These are phyloP conservation scores for Cryptosporidium andersoni DNA, from an alignment of 169 alveolate species.

Conservation along the genomic window DNA sequence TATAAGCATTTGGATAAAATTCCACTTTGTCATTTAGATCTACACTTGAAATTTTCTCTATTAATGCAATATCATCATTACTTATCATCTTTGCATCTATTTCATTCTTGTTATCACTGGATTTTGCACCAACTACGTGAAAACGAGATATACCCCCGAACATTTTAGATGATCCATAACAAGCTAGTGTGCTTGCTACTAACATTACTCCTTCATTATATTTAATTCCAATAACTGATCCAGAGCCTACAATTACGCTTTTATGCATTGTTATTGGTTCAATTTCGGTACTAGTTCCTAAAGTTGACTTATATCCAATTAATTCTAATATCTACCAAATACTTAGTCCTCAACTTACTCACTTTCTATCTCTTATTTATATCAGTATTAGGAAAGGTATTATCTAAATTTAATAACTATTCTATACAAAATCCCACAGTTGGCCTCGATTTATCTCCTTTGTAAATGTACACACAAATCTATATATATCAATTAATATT, in stretches of 20 bases:
- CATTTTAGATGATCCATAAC: slow-evolving; percentile 59
- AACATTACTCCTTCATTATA: slow-evolving; percentile 57
- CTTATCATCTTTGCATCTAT: slow-evolving; percentile 15
- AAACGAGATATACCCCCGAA: slow-evolving; percentile 45
- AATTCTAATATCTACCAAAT: too few relatives aligned
- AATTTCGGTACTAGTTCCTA: too few relatives aligned
- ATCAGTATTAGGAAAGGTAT: too few relatives aligned
- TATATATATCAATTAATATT: too few relatives aligned
- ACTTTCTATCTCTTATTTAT: too few relatives aligned
- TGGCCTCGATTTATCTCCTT: too few relatives aligned
- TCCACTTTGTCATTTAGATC: slow-evolving; percentile 31
- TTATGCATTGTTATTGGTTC: too few relatives aligned
- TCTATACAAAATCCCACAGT: too few relatives aligned
- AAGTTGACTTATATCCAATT: too few relatives aligned
- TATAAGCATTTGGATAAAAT: slow-evolving; percentile 22
- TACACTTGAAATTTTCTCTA: slow-evolving; percentile 8
- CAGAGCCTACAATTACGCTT: slow-evolving; percentile 50
- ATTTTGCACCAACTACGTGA: slow-evolving; percentile 55
- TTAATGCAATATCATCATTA: slow-evolving; percentile 21
- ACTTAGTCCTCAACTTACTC: too few relatives aligned
- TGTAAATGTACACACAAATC: too few relatives aligned
- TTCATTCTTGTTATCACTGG: slow-evolving; percentile 15
- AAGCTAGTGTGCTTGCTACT: slow-evolving; percentile 45
- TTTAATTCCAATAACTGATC: slow-evolving; percentile 56
- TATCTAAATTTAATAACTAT: too few relatives aligned